phyloP scores from a whole-genome alignment of 768 basidiomycete species.

The Lactarius tabidus region DNA sequence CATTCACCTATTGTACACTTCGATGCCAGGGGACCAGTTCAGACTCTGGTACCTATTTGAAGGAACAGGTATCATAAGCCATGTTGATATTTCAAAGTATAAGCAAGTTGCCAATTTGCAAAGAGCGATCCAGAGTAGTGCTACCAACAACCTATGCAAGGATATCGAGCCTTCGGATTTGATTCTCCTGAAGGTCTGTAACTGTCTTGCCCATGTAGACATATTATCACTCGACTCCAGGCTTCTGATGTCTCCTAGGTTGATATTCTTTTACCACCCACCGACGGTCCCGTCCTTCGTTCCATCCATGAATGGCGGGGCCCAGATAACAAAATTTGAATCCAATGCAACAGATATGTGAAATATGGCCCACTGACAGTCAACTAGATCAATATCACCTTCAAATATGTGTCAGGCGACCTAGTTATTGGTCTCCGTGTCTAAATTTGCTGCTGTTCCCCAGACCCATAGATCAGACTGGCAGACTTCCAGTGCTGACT shows the following conservation, averaged over 20 bases:
- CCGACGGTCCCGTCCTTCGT: no score
- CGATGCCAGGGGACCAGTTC: no score
- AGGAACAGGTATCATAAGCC: no score
- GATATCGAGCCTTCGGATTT: not conserved
- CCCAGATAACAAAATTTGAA: not conserved
- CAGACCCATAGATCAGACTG: no score
- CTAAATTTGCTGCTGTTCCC: no score
- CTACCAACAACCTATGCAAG: no score
- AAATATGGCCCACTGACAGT: not conserved
- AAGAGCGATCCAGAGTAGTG: no score
- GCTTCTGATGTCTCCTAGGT: not conserved
- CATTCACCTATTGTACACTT: no score
- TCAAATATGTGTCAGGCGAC: not conserved
- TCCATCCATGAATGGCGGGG: not conserved
- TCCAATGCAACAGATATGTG: not conserved
- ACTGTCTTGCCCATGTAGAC: not conserved
- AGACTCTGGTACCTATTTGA: no score
- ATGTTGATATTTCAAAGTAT: no score
- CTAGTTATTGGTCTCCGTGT: not conserved
- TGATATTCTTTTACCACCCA: not conserved
- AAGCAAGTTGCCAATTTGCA: no score
- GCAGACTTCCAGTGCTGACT: not conserved
- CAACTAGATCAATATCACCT: not conserved
- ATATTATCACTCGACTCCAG: not conserved
- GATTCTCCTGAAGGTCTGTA: not conserved